Evolutionary conservation across 805 yeast genomes (phyloP).

Genomic region (Barnettozyma pratensis): DNA sequence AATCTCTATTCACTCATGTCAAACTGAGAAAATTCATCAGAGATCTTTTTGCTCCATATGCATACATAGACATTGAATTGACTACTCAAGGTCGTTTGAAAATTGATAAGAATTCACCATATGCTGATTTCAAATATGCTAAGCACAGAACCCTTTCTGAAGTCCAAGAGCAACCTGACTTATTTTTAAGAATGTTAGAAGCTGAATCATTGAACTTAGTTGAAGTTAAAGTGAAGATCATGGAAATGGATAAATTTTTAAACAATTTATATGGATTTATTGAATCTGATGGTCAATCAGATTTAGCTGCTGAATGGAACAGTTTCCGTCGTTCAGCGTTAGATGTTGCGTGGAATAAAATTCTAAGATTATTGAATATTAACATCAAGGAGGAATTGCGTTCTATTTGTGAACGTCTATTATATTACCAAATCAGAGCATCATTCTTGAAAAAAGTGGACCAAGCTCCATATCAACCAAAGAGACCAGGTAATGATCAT

Average conservation of each 20-base stretch:
- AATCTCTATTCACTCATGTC: slow-evolving; percentile 77
- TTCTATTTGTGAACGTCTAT: slow-evolving; percentile 64
- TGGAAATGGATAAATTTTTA: slow-evolving; percentile 31
- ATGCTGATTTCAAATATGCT: slow-evolving; percentile 89
- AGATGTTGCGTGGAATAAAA: slow-evolving; percentile 58
- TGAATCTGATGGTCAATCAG: slow-evolving; percentile 75
- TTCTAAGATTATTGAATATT: slow-evolving; percentile 61
- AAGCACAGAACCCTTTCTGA: slow-evolving; percentile 74
- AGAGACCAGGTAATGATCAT: slow-evolving; percentile 45
- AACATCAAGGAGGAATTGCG: slow-evolving; percentile 81
- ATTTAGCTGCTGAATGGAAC: slow-evolving; percentile 77
- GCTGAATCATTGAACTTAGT: slow-evolving; percentile 81
- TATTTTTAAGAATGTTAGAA: slow-evolving; percentile 82
- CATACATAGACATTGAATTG: slow-evolving; percentile 64
- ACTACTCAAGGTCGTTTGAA: slow-evolving; percentile 80
- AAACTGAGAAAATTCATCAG: slow-evolving; percentile 68
- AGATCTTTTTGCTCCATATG: slow-evolving; percentile 55
- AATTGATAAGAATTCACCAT: slow-evolving; percentile 76
- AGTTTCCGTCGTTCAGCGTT: slow-evolving; percentile 63
- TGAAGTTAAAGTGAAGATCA: slow-evolving; percentile 51
- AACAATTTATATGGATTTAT: slow-evolving; percentile 49
- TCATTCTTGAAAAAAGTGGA: slow-evolving; percentile 68
- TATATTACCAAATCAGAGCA: slow-evolving; percentile 66
- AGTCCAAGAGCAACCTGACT: slow-evolving; percentile 69
- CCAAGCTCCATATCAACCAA: slow-evolving; percentile 91